Evolutionary conservation across 2,329 filamentous ascomycete genomes (phyloP), one percentile per base, ranked within the genome.

Genomic region (Arthrinium puccinioides): DNA sequence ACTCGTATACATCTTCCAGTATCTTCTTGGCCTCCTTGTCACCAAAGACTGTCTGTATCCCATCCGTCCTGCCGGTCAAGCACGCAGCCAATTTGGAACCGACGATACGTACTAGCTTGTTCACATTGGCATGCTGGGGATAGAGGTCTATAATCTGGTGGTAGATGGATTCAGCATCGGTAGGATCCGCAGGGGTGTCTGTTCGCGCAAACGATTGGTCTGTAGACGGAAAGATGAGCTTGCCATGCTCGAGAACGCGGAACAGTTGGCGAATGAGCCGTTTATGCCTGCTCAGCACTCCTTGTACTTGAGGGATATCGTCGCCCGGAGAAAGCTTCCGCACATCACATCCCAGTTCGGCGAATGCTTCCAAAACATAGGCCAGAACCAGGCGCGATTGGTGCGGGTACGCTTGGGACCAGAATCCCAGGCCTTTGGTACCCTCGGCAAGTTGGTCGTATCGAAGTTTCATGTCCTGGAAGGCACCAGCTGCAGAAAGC

Each of bases 331-430:
- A 4, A 1, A 59, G 21, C 3, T 18, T 5, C 4, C 9, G n/a
- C 2, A 62, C 27, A 11, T 50, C 36, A 28, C 51, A 59, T 3
- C 55, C 58, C 0, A 63, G 39, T 2, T 40, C 21, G 4, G 36
- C 16, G 30, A 62, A 62, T 0, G 56, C 59, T 24, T 59, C 51
- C 1, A 53, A 39, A 3, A 57, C 44, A 24, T 63, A 63, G 3
- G 50, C 49, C 3, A 59, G 25, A 5, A 61, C 50, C 1, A 64
- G 48, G 2, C 45, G 26, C 2, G 41, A 40, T 30, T 63, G 57
- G 1, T 44, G 16, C 0, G 57, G 55, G 15, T 52, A 56, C 1
- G 53, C 51, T 2, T 51, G 21, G 1, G 30, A 32, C 38, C 47
- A 59, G 37, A 57, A 62, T 8, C 46, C 32, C 6, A 32, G 20